These are phyloP conservation scores for Alternaria hordeiaustralica DNA, from an alignment of 2,329 filamentous ascomycete species.

Conservation along the genomic window DNA sequence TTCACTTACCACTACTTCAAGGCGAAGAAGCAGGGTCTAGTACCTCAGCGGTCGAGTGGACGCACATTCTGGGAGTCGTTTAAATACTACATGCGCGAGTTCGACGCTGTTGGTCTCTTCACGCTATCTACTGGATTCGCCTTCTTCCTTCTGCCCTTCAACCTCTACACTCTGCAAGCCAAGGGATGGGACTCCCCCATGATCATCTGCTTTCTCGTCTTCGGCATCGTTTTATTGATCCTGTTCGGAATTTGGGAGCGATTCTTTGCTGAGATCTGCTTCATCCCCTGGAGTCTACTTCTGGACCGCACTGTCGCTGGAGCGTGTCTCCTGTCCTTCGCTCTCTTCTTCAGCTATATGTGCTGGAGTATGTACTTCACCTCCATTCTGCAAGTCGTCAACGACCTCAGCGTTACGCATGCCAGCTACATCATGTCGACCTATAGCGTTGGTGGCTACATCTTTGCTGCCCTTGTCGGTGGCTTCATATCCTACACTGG, in stretches of 20 bases:
- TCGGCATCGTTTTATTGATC: conserved; percentile 44
- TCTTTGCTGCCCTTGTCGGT: conserved; percentile 24
- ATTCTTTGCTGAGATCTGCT: conserved; percentile 47
- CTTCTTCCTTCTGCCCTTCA: conserved; percentile 74
- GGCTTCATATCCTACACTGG: conserved; percentile 30
- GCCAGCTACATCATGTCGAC: conserved; percentile 45
- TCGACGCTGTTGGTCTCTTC: conserved; percentile 68
- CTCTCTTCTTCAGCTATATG: conserved; percentile 33
- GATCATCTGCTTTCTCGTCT: conserved; percentile 49
- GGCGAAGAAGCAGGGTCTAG: conserved; percentile 62
- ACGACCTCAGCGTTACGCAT: conserved; percentile 33
- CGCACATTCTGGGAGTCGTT: conserved; percentile 50
- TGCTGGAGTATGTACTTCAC: conserved; percentile 51
- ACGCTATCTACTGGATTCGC: conserved; percentile 66
- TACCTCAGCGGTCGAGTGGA: conserved; percentile 27
- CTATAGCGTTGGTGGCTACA: conserved; percentile 38
- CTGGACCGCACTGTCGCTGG: conserved; percentile 59
- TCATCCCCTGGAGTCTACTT: conserved; percentile 56
- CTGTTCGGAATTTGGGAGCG: conserved; percentile 50
- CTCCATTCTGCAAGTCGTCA: conserved; percentile 50
- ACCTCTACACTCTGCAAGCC: conserved; percentile 51
- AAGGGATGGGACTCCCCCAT: conserved; percentile 41
- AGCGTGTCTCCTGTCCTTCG: conserved; percentile 58
- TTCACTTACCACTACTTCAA: conserved; percentile 64
- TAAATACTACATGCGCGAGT: conserved; percentile 64